Evolutionary conservation across 805 yeast species (phyloP), one percentile per base, ranked within the genome.

Genomic region (Kregervanrija fluxuum): DNA sequence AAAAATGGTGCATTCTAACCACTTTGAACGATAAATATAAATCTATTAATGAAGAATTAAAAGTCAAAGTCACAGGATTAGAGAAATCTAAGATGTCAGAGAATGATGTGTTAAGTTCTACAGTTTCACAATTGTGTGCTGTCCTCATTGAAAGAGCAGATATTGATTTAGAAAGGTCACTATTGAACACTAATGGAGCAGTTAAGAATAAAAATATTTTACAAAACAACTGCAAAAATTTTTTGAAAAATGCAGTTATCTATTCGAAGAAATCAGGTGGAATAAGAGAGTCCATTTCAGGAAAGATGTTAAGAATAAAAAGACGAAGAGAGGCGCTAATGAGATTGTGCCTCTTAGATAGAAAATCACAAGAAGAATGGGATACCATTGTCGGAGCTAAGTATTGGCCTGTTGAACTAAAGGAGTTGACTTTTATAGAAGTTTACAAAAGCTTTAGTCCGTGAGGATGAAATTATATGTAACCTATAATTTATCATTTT

Each of bases 141-240:
- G 59, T 75, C 1, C 52, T 68, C 31, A 70, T 75, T n/a, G 77
- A 74, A 31, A 61, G 81, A 40, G 69, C 77, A 1, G 82, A 77
- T 52, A 65, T 75, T 3, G 80, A 75, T 44, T 52, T 73, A 11
- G 79, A 74, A 53, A 60, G 80, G 44, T 60, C 71, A n/a, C 67
- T 63, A 38, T 31, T 73, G 3, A 41, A 54, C 0, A 48, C 43
- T 22, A 64, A 61, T 9, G 56, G 61, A 17, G 67, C 74, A 0
- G 46, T 48, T 2, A 61, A 62, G 12, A 63, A 65, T 50, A 46
- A 47, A 14, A 49, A 46, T 2, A 53, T 70, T 1, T 56, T 77
- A 14, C 45, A 61, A 6, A 56, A 60, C 11, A 77, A 77, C 45
- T 57, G 68, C 38, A 67, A 61, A 36, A 69, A 66, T 3, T 61